A percentile compares a stretch with the other conserved stretches of the same genome.
phyloP scores from a whole-genome alignment of 352 stramenopile genomes.

The Thalassiosira exigua region DNA sequence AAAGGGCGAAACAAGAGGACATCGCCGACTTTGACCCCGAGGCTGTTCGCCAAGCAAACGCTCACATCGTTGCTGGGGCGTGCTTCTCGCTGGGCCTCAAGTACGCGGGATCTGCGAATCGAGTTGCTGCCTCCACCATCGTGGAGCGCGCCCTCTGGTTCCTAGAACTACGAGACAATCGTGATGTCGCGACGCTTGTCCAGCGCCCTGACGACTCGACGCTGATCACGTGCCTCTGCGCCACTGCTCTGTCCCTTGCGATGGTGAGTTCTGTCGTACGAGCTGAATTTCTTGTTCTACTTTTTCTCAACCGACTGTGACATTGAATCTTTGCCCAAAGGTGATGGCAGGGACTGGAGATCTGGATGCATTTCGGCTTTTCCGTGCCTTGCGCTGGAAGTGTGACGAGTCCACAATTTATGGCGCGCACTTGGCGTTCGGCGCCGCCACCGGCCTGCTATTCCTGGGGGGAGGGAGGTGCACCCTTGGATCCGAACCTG shows the following conservation, averaged over 20 bases:
- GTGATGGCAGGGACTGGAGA: slow-evolving; percentile 96
- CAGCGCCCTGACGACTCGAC: slow-evolving; percentile 87
- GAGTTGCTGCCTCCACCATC: slow-evolving; percentile 67
- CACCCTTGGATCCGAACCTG: slow-evolving; percentile 87
- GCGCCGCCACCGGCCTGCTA: slow-evolving; percentile 93
- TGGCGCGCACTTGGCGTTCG: slow-evolving; percentile 95
- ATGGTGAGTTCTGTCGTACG: too few species aligned
- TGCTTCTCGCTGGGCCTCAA: slow-evolving; percentile 95
- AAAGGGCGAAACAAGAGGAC: slow-evolving; percentile 33
- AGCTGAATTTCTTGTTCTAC: too few species aligned
- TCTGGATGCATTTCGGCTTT: slow-evolving; percentile 90
- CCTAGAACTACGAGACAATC: slow-evolving; percentile 74
- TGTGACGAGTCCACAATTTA: slow-evolving; percentile 89
- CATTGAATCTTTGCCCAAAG: too few species aligned
- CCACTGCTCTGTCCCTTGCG: slow-evolving; percentile 90
- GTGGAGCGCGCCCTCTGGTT: slow-evolving; percentile 76
- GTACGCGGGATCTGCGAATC: slow-evolving; percentile 91
- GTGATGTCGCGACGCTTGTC: slow-evolving; percentile 79
- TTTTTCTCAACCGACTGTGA: too few species aligned
- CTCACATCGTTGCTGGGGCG: slow-evolving; percentile 92
- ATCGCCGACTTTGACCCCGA: slow-evolving; percentile 86
- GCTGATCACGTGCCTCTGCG: slow-evolving; percentile 93
- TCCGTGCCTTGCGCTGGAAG: slow-evolving; percentile 88
- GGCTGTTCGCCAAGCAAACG: slow-evolving; percentile 93
- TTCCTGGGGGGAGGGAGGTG: slow-evolving; percentile 94